Evolutionary conservation across 495 filamentous ascomycete species (phyloP).

Genomic region (Evernia prunastri): DNA sequence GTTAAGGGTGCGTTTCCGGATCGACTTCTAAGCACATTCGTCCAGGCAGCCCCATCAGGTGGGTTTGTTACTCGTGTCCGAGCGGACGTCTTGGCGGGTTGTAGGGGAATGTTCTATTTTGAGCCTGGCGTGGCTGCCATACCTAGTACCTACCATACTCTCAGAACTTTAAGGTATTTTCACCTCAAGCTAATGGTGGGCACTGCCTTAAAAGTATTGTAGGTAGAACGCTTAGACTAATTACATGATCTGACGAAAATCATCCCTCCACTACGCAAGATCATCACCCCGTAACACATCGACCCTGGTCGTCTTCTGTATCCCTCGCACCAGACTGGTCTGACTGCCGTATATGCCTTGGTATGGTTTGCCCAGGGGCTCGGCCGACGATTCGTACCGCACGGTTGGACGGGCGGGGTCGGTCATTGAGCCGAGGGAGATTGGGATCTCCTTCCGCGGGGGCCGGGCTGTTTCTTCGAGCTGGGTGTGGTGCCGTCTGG

Average conservation of each 20-base stretch:
- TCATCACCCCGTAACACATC: background rate
- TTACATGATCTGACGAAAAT: background rate
- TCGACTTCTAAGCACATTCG: no score
- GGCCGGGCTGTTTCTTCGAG: background rate
- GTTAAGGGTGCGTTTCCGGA: no score
- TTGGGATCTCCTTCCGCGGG: background rate
- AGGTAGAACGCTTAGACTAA: background rate
- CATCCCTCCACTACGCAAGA: background rate
- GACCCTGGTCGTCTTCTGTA: conserved; percentile 6
- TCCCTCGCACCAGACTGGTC: background rate
- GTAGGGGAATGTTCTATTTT: no score
- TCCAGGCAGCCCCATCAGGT: no score
- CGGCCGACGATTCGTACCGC: background rate
- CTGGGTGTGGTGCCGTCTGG: background rate
- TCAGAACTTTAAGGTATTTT: no score
- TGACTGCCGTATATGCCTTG: background rate
- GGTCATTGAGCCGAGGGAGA: background rate
- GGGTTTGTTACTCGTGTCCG: no score
- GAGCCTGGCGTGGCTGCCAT: no score
- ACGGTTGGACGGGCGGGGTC: background rate
- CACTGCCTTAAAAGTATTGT: no score
- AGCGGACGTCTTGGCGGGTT: no score
- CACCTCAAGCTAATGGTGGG: no score
- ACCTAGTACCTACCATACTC: no score
- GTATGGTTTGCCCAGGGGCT: background rate